phyloP scores from a whole-genome alignment of 2,329 filamentous ascomycete genomes.

The Colletotrichum siamense region DNA sequence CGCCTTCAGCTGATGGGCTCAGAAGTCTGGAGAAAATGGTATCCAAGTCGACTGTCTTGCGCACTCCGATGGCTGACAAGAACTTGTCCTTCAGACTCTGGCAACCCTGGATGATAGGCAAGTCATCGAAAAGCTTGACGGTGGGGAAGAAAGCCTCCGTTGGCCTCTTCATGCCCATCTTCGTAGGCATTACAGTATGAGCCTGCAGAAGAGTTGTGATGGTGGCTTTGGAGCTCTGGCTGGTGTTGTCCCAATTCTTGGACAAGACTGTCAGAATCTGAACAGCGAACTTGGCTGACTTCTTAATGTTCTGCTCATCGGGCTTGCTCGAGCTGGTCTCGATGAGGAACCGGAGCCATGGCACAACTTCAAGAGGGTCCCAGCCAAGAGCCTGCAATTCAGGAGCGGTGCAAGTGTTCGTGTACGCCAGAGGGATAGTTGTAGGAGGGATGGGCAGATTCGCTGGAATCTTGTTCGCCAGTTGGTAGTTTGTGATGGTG shows the following conservation, averaged over 20 bases:
- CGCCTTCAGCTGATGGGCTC: constrained; percentile 57
- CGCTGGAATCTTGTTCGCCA: constrained; percentile 79
- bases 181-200: constrained; percentile 85
- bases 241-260: constrained; percentile 88
- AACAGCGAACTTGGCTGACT: constrained; percentile 74
- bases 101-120: constrained; percentile 80
- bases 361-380: constrained; percentile 81
- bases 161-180: constrained; percentile 85
- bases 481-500: constrained; percentile 77
- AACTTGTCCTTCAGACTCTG: constrained; percentile 91
- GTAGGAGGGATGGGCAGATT: constrained; percentile 80
- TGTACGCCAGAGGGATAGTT: constrained; percentile 86
- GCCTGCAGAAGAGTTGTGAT: constrained; percentile 69
- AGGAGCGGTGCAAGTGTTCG: constrained; percentile 67
- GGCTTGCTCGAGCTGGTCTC: constrained; percentile 65
- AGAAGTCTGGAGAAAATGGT: constrained; percentile 91
- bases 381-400: constrained; percentile 86
- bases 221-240: constrained; percentile 66
- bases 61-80: constrained; percentile 80
- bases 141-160: constrained; percentile 87
- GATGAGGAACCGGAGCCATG: constrained; percentile 86
- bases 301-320: constrained; percentile 72
- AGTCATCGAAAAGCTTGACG: constrained; percentile 94
- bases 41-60: constrained; percentile 93
- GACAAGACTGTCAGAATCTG: constrained; percentile 82